Evolutionary conservation across 139 green algal species (phyloP), one percentile per base, ranked within the genome.

Genomic region (Tetraselmis striata): DNA sequence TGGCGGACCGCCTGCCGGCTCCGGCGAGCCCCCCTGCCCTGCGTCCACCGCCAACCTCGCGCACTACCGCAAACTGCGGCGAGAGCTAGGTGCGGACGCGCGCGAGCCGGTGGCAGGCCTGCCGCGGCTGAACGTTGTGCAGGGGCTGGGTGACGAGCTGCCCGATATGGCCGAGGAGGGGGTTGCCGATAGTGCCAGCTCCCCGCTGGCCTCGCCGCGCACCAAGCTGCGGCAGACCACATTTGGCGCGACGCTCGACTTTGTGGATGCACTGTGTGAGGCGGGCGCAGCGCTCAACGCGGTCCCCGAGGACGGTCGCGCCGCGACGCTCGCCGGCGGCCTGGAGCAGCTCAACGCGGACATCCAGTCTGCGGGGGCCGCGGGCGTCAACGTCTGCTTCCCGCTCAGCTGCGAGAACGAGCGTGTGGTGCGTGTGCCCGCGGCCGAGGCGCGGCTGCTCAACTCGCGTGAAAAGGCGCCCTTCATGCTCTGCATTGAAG

Each of bases 181-280:
- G 45, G 45, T n/a, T 32, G 74, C 74, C 25, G 30, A 58, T 23
- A 45, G 32, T 28, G 82, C 77, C 18, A 85, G 82, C 82, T 77
- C 76, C 59, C 86, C 86, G n/a, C 88, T 90, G 22, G 89, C 90
- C 81, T 94, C 89, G 18, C 92, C 84, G 11, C 81, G 59, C 18
- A 79, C 92, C 5, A 86, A 90, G 59, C 81, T 94, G 82, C 86
- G 94, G 29, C 88, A 94, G 76, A 93, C 92, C 76, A 96, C 92
- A n/a, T 94, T 97, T 89, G 92, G 91, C 0, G 95, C 96, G 27
- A 98, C 94, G 0, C 88, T 98, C n/a, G 96, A 99, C 86, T 98
- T 98, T 83, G 88, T 98, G 1, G 93, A 98, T 29, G 93, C 95
- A 0, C 91, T 99, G 27, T 98, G 95, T 82, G 91, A 97, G 26